Evolutionary conservation across 2,329 filamentous ascomycete species (phyloP).

Genomic region (Nannizziopsis arthrosporioides): DNA sequence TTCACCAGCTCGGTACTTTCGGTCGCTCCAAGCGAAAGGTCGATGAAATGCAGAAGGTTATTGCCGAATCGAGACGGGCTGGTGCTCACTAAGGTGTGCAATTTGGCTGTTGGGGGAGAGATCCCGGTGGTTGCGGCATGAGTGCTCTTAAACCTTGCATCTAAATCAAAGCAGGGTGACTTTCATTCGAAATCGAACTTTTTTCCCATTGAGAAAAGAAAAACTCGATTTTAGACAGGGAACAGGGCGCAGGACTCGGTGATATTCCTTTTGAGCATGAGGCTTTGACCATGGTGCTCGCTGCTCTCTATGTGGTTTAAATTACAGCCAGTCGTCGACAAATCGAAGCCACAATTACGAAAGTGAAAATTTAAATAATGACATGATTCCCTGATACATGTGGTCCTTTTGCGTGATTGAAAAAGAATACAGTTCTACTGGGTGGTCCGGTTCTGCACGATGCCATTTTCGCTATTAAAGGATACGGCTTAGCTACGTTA

Average conservation of each 20-base stretch:
- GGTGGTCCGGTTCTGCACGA: too few species aligned
- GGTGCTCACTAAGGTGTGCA: conserved; percentile 47
- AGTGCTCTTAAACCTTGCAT: not conserved
- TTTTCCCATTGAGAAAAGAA: not conserved
- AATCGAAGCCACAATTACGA: conserved; percentile 5
- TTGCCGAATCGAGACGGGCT: conserved; percentile 81
- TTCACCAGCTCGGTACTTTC: conserved; percentile 79
- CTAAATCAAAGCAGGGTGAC: not conserved
- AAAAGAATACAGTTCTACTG: too few species aligned
- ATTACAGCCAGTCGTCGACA: conserved; percentile 3
- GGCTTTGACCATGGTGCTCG: conserved; percentile 2
- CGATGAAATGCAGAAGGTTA: conserved; percentile 95
- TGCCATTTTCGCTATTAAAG: too few species aligned
- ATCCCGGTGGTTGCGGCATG: not conserved
- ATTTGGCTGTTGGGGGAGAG: not conserved
- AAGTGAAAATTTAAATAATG: conserved; percentile 10
- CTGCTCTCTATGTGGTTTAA: conserved; percentile 2
- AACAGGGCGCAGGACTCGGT: conserved; percentile 7
- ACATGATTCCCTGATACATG: conserved; percentile 6
- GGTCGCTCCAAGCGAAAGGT: conserved; percentile 99
- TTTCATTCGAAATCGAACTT: not conserved
- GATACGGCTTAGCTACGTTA: too few species aligned
- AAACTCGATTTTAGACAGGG: not conserved
- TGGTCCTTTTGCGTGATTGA: not conserved
- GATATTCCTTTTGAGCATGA: not conserved